Conservation (phyloP, 495 filamentous ascomycete genomes). For the Penicillium longicatenatum region DNA sequence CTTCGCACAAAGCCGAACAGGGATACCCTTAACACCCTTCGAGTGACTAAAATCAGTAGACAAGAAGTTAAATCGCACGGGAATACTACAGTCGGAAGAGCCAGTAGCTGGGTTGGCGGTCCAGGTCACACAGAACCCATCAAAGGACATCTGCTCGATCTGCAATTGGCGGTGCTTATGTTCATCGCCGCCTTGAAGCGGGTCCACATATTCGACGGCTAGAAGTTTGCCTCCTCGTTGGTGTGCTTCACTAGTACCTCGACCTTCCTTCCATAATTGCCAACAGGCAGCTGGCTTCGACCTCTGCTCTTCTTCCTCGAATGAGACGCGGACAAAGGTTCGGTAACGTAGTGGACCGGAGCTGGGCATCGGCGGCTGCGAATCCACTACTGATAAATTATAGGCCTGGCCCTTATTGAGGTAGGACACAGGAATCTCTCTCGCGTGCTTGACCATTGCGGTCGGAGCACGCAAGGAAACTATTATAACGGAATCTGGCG, state of each 20-base stretch:
- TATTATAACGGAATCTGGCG: slow-evolving; percentile 85
- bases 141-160: slow-evolving; percentile 80
- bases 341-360: slow-evolving; percentile 64
- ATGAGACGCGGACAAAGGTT: slow-evolving; percentile 85
- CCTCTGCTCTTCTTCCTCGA: slow-evolving; percentile 88
- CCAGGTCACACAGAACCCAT: slow-evolving; percentile 90
- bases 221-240: slow-evolving; percentile 83
- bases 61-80: slow-evolving; percentile 93
- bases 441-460: slow-evolving; percentile 82
- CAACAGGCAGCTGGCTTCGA: slow-evolving; percentile 79
- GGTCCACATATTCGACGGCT: slow-evolving; percentile 88
- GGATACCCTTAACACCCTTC: slow-evolving; percentile 93
- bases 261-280: slow-evolving; percentile 94
- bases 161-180: slow-evolving; percentile 72
- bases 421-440: slow-evolving; percentile 91
- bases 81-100: slow-evolving; percentile 69
- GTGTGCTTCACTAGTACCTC: slow-evolving; percentile 86
- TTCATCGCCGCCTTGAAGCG: slow-evolving; percentile 63
- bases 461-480: slow-evolving; percentile 92
- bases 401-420: slow-evolving; percentile 97
- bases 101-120: slow-evolving; percentile 62
- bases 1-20: slow-evolving; percentile 86
- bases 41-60: slow-evolving; percentile 97
- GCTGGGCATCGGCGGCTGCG: slow-evolving; percentile 45
- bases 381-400: slow-evolving; percentile 72